A percentile compares a stretch with the other conserved stretches of the same genome.
Evolutionary conservation across 805 yeast species (phyloP).

Genomic region (Zygotorulaspora sp.): DNA sequence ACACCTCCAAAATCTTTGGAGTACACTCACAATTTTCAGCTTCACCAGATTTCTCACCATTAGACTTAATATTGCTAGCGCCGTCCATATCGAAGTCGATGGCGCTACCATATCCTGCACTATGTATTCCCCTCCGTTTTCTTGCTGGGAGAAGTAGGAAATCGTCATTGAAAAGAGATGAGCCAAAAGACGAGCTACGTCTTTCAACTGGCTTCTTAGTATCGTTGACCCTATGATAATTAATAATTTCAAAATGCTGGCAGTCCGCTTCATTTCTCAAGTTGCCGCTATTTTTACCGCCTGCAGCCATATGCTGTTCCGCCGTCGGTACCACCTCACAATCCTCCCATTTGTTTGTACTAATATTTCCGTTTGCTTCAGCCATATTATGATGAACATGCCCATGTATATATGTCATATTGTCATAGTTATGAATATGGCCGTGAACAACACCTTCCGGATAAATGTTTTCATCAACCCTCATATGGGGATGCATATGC

Average conservation of each 20-base stretch:
- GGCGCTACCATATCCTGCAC: too few relatives aligned
- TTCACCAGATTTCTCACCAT: slow-evolving; percentile 2
- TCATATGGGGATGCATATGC: background rate
- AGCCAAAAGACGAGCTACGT: background rate
- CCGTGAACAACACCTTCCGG: slow-evolving; percentile 60
- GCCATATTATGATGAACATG: slow-evolving; percentile 45
- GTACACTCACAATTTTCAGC: slow-evolving; percentile 30
- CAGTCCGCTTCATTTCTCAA: slow-evolving; percentile 32
- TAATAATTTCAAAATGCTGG: slow-evolving; percentile 41
- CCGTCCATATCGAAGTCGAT: too few relatives aligned
- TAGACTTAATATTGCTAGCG: background rate
- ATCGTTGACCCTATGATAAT: slow-evolving; percentile 32
- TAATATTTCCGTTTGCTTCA: slow-evolving; percentile 1
- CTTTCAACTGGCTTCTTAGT: background rate
- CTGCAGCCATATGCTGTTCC: too few relatives aligned
- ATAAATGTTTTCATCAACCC: slow-evolving; percentile 1
- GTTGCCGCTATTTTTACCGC: slow-evolving; percentile 3
- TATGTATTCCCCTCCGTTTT: slow-evolving; percentile 8
- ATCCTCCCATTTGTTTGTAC: too few relatives aligned
- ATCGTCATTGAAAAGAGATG: slow-evolving; percentile 12
- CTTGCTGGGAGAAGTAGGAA: slow-evolving; percentile 21
- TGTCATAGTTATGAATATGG: slow-evolving; percentile 58
- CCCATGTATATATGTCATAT: slow-evolving; percentile 63
- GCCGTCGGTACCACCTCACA: too few relatives aligned
- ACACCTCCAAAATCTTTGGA: slow-evolving; percentile 40